Evolutionary conservation across 768 basidiomycete genomes (phyloP), one percentile per base, ranked within the genome.

Genomic region (Phlegmacium glaucopus): DNA sequence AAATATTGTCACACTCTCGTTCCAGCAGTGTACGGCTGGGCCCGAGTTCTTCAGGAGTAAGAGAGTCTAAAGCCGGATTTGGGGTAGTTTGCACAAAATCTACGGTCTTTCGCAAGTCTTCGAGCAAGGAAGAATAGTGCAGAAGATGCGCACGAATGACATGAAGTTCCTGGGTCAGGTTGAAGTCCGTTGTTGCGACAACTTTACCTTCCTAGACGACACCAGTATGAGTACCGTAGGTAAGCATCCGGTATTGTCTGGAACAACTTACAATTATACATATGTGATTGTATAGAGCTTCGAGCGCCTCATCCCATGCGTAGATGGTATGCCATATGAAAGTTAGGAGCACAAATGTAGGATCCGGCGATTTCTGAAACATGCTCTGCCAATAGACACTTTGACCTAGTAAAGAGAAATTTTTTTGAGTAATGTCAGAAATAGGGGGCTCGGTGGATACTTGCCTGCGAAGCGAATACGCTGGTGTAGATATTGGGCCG

Each of bases 271-370:
- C 80, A 18, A 82, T 62, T 30, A 51, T 57, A 54, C 68, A 75
- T 18, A 82, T 72, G 56, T 82, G 74, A 0, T 57, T 52, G 47
- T 80, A 82, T 6, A 83, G 61, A 28, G 67, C 61, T 50, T 82
- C 81, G 8, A 83, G 58, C 0, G 79, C 71, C 55, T 83, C 74
- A 45, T 83, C 81, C 79, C 80, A 83, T 0, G 78, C 75, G 51
- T 83, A 83, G 39, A 82, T 49, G 1, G 79, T 74, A 45, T 82
- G 77, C 82, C 80, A 83, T 15, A 82, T 60, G 32, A 75, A 74
- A 4, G 73, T 67, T 9, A 83, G 60, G 16, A 83, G 62, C 0
- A 81, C 52, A 48, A 82, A 79, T 0, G 82, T 82, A 1, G 80
- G 79, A 48, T 83, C 82, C 5, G 61, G 58, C 1, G 75, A 72